A percentile compares a stretch with the other conserved stretches of the same genome.
Conservation (phyloP, 495 filamentous ascomycete species). For the Lasiosphaeria hispida region DNA sequence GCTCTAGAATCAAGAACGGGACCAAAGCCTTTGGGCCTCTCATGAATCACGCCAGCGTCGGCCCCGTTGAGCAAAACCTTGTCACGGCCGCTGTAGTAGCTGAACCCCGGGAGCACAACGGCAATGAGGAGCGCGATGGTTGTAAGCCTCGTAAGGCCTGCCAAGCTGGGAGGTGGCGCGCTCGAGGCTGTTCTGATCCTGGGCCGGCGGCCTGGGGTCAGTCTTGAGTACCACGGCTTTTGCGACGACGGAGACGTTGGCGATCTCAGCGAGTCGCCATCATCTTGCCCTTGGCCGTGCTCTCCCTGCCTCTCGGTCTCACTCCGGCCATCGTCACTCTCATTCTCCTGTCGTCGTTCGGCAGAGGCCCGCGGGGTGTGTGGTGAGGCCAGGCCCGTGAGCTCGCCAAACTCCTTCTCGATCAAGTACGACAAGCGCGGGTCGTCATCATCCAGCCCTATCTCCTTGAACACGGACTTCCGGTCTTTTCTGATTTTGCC, state of each 20-base stretch:
- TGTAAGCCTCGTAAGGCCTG: conserved; percentile 42
- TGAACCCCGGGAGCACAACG: conserved; percentile 48
- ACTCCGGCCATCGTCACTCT: conserved; percentile 14
- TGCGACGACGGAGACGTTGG: conserved; percentile 13
- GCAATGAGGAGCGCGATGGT: conserved; percentile 53
- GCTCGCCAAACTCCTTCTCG: conserved; percentile 28
- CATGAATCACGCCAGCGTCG: conserved; percentile 44
- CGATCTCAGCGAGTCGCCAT: conserved; percentile 15
- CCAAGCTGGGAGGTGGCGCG: conserved; percentile 38
- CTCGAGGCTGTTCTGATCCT: conserved; percentile 40
- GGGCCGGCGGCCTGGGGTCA: conserved; percentile 37
- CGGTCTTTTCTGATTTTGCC: conserved; percentile 39
- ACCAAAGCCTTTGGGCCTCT: conserved; percentile 20
- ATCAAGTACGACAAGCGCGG: conserved; percentile 14
- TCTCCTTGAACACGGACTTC: conserved; percentile 46
- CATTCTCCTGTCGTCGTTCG: neutral
- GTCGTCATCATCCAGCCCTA: conserved; percentile 41
- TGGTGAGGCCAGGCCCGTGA: conserved; percentile 24
- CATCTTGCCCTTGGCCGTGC: conserved; percentile 9
- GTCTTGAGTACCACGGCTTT: conserved; percentile 39
- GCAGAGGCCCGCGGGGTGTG: conserved; percentile 1
- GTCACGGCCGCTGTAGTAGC: conserved; percentile 36
- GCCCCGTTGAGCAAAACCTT: conserved; percentile 39
- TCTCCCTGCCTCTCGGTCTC: conserved; percentile 13
- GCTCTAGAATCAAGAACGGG: conserved; percentile 37